Evolutionary conservation across 495 filamentous ascomycete genomes (phyloP), one percentile per base, ranked within the genome.

Genomic region (Neurospora sp.): DNA sequence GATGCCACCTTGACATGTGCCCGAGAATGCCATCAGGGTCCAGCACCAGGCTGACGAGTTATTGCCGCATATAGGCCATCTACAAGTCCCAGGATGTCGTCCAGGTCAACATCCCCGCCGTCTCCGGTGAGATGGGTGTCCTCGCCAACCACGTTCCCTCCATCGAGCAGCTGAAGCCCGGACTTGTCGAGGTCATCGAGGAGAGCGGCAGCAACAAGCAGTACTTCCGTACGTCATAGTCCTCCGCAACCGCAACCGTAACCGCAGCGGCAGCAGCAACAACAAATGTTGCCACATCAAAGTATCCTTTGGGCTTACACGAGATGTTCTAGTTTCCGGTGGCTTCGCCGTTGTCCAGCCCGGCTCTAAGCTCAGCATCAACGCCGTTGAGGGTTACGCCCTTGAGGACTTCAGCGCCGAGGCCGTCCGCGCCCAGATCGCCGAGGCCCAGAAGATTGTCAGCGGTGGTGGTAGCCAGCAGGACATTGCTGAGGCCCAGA

Each of bases 51-150:
- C 78, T 81, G 72, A 81, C 73, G 70, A 45, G 78, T 87, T 85
- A 87, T 84, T 85, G 76, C 80, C 83, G 78, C 80, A 82, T 74
- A 69, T 81, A 88, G 85, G 84, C 84, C 75, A 83, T 86, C 79
- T 87, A 85, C 83, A 85, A 84, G 76, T 85, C 84, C 74, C 84
- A 98, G 89, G 85, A 86, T 75, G 87, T 88, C 81, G 91, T 98
- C 79, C 96, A 99, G 86, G 96, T 99, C 87, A 99, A 99, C 89
- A 89, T 99, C 78, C 91, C 96, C 82, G 95, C 96, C 81, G 96
- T 97, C 85, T 94, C 94, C 70, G 96, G 96, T 79, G 96, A 98
- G 79, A 99, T 99, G 96, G 96, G 96, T 91, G 89, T 99, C 76
- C 92, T 99, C 78, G 96, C 96, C 83, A 94, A 95, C 87, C 96